Evolutionary conservation across 169 alveolate species (phyloP), one percentile per base, ranked within the genome.

Genomic region (Plasmodium blacklocki): DNA sequence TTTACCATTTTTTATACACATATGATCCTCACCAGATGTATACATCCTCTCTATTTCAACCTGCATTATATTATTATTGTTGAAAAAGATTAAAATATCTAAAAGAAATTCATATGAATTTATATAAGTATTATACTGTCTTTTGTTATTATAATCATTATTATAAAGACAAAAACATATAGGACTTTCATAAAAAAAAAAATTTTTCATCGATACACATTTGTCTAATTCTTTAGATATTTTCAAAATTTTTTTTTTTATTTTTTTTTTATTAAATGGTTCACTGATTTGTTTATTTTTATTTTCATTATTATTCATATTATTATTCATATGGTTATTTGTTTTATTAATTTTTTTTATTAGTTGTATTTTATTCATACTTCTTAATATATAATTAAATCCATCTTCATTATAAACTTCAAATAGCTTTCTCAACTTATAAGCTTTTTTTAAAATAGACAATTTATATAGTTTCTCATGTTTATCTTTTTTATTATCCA

Each of bases 21-120:
- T 29, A 29, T 29, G 6, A 29, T 29, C 43, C 43, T 29, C 6
- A 18, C 14, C 73, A 68, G 14, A 12, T 7, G 32, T 39, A 32
- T 70, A 59, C 15, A 86, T 39, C 7, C 32, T 15, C 8, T 32
- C 45, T 7, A 86, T 71, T 45, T 70, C 72, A 9, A 32, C 45
- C 23, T 43, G 18, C n/a, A 86, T 59, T 4, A 47, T 63, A 47
- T 6, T 15, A 5, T 71, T 86, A 60, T 86, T 86, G 23, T 64
- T 63, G 67, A 71, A 71, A 39, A 71, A 86, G 7, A 19, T 29
- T 59, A 86, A 56, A 63, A 72, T 67, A 32, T 71, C 68, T 59
- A 86, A 49, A 45, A 86, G 74, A n/a, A 86, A 71, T 8, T 72
- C 86, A 86, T 86, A 86, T 8, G 86, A 71, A 71, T 86, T 70